phyloP scores from a whole-genome alignment of 805 yeast species.

The Candida parachauliodes region DNA sequence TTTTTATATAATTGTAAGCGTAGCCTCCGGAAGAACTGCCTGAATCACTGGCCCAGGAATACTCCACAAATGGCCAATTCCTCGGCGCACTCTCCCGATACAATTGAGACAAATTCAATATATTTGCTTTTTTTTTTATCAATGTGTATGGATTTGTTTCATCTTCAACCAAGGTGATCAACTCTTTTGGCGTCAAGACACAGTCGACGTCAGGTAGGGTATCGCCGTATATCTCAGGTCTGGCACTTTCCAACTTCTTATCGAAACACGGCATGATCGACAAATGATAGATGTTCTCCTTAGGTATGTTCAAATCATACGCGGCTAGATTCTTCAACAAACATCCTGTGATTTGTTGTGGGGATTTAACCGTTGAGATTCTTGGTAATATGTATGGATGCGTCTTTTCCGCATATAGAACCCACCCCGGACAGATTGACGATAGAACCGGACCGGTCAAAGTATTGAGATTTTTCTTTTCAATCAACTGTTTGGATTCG shows the following conservation, averaged over 20 bases:
- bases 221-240: conserved; percentile 56
- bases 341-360: conserved; percentile 90
- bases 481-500: conserved; percentile 41
- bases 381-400: conserved; percentile 78
- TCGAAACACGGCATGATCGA: conserved; percentile 97
- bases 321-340: conserved; percentile 55
- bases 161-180: conserved; percentile 61
- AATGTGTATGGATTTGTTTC: conserved; percentile 41
- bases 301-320: conserved; percentile 22
- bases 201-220: conserved; percentile 74
- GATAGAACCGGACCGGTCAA: conserved; percentile 51
- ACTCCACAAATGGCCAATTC: conserved; percentile 56
- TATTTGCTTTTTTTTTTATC: conserved; percentile 15
- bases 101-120: conserved; percentile 11
- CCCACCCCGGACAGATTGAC: conserved; percentile 94
- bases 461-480: conserved; percentile 30
- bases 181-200: conserved; percentile 87
- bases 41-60: conserved; percentile 67
- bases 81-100: conserved; percentile 46
- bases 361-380: conserved; percentile 74
- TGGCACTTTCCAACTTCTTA: conserved; percentile 89
- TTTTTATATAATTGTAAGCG: conserved; percentile 61
- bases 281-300: conserved; percentile 64
- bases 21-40: conserved; percentile 93
- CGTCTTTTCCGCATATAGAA: conserved; percentile 91